These are phyloP conservation scores for Usnea hakonensis DNA, from an alignment of 495 filamentous ascomycete species.

Conservation along the genomic window DNA sequence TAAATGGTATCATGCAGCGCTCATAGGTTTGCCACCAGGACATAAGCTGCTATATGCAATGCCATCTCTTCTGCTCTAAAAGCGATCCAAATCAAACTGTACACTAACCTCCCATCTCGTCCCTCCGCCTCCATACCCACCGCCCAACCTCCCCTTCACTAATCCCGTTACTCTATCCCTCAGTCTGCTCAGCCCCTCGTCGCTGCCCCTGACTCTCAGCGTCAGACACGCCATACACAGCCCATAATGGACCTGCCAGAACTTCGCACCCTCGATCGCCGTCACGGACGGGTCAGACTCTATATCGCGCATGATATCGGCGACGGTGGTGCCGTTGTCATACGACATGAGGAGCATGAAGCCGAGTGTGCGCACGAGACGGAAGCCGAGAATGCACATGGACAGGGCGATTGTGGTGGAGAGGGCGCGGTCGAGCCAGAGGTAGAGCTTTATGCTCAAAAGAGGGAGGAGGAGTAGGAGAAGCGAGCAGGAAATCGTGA, in stretches of 20 bases:
- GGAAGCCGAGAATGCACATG: slow-evolving; percentile 80
- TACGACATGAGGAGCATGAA: slow-evolving; percentile 95
- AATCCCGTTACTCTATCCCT: slow-evolving; percentile 67
- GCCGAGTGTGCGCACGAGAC: slow-evolving; percentile 75
- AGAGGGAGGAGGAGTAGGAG: slow-evolving; percentile 79
- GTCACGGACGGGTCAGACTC: slow-evolving; percentile 67
- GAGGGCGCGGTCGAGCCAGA: slow-evolving; percentile 74
- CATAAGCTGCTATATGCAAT: not conserved
- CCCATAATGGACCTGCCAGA: slow-evolving; percentile 99
- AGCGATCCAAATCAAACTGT: slow-evolving; percentile 33
- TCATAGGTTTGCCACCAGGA: slow-evolving; percentile 4
- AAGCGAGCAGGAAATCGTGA: slow-evolving; percentile 76
- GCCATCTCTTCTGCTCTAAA: not conserved
- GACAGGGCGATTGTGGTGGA: slow-evolving; percentile 68
- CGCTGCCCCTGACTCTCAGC: slow-evolving; percentile 58
- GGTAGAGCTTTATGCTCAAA: slow-evolving; percentile 63
- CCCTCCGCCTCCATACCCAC: slow-evolving; percentile 75
- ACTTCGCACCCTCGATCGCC: slow-evolving; percentile 76
- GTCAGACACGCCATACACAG: slow-evolving; percentile 93
- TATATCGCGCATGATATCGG: slow-evolving; percentile 74
- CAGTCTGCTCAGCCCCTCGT: slow-evolving; percentile 58
- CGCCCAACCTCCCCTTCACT: slow-evolving; percentile 78
- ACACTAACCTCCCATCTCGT: slow-evolving; percentile 79
- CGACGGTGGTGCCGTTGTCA: slow-evolving; percentile 51
- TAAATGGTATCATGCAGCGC: slow-evolving; percentile 5